phyloP scores from a whole-genome alignment of 1,284 basidiomycete genomes.

The Ceratobasidium sp. region DNA sequence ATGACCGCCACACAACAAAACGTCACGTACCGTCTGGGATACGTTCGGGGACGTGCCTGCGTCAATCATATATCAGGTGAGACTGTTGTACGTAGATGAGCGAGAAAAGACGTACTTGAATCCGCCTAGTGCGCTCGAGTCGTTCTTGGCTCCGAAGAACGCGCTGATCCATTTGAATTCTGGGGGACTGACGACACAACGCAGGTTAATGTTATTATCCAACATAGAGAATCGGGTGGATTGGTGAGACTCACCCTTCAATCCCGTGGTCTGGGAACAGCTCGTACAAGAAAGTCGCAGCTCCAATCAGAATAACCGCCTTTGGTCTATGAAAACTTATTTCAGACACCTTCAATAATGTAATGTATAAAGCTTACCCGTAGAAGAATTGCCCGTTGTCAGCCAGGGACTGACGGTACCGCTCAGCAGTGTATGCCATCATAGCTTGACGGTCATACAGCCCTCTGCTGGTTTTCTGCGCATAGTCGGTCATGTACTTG shows the following conservation, averaged over 20 bases:
- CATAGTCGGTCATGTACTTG: slow-evolving; percentile 1
- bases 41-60: background rate
- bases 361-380: background rate
- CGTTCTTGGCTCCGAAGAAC: slow-evolving; percentile 4
- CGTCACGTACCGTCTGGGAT: background rate
- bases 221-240: background rate
- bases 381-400: slow-evolving; percentile 11
- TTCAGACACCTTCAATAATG: background rate
- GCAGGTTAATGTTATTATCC: no score
- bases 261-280: slow-evolving; percentile 1
- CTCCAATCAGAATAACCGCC: slow-evolving; percentile 3
- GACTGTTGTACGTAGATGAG: no score
- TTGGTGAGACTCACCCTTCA: slow-evolving; percentile 4
- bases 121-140: background rate
- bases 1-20: background rate
- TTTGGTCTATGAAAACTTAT: background rate
- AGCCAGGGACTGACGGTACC: background rate
- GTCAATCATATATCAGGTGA: no score
- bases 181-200: background rate
- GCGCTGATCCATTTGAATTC: background rate
- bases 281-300: background rate
- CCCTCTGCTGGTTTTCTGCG: background rate
- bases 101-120: background rate
- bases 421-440: slow-evolving; percentile 1
- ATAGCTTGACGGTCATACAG: background rate